A percentile compares a stretch with the other conserved stretches of the same genome.
phyloP scores from a whole-genome alignment of 2,329 filamentous ascomycete genomes.

The Talaromyces sp. region DNA sequence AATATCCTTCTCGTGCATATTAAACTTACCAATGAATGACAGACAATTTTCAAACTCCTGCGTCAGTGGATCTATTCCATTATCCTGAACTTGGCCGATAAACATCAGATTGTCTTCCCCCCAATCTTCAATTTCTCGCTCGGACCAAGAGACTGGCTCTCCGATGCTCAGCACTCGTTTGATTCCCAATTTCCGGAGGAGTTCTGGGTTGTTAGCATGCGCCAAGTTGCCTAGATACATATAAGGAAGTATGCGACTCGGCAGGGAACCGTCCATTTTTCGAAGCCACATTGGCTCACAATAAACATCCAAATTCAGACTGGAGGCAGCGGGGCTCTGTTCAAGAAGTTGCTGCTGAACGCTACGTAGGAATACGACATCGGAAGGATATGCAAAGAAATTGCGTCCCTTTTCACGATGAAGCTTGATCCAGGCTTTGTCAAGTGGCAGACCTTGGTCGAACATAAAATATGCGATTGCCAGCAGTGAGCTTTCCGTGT shows the following conservation, averaged over 20 bases:
- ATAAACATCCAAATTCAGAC: constrained; percentile 22
- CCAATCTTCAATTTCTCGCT: constrained; percentile 66
- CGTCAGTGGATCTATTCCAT: constrained; percentile 87
- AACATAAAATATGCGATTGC: constrained; percentile 92
- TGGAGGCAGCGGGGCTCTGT: constrained; percentile 29
- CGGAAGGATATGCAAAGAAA: constrained; percentile 92
- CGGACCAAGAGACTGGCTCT: constrained; percentile 76
- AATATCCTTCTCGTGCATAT: neutral
- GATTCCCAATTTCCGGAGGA: constrained; percentile 76
- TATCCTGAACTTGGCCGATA: constrained; percentile 86
- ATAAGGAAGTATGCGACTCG: constrained; percentile 82
- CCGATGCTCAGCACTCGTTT: constrained; percentile 85
- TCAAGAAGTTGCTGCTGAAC: constrained; percentile 72
- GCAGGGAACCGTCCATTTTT: constrained; percentile 81
- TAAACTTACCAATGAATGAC: constrained; percentile 77
- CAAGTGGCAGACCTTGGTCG: constrained; percentile 71
- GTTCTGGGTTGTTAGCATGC: constrained; percentile 87
- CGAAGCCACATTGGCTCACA: constrained; percentile 71
- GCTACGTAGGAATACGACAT: constrained; percentile 73
- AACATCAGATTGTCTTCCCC: constrained; percentile 71
- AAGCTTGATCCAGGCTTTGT: constrained; percentile 80
- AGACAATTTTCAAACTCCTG: constrained; percentile 81
- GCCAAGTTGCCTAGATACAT: constrained; percentile 93
- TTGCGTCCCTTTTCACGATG: constrained; percentile 79
- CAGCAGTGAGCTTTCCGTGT: constrained; percentile 88